phyloP scores from a whole-genome alignment of 148 eudicot genomes.

The Vaccinium myrtillus region DNA sequence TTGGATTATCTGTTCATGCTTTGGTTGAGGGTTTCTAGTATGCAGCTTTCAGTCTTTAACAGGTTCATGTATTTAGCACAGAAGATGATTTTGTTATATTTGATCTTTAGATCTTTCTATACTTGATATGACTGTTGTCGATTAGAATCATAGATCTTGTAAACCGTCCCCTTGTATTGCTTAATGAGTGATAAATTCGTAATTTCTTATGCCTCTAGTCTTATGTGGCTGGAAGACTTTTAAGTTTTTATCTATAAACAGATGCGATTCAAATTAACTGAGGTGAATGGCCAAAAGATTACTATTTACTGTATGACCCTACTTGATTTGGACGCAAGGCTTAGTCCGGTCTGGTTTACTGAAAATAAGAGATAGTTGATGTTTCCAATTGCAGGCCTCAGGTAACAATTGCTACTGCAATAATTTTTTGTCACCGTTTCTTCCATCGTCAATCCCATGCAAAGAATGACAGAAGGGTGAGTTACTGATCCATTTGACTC shows the following conservation, averaged over 20 bases:
- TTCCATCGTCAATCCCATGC: constrained; percentile 78
- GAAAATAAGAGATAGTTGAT: constrained; percentile 10
- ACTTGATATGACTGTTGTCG: background rate
- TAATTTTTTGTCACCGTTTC: constrained; percentile 79
- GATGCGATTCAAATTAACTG: background rate
- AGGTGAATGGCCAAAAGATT: background rate
- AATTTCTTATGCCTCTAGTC: background rate
- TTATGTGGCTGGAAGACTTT: constrained; percentile 2
- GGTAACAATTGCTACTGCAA: constrained; percentile 82
- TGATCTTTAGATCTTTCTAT: background rate
- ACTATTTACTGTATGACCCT: background rate
- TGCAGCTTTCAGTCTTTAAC: background rate
- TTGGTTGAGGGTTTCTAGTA: constrained; percentile 6
- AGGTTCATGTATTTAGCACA: constrained; percentile 12
- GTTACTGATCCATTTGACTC: constrained; percentile 20
- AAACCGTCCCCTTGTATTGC: background rate
- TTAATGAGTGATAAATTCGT: background rate
- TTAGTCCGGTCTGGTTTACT: background rate
- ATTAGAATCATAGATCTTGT: background rate
- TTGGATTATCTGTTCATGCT: background rate
- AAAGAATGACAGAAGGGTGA: constrained; percentile 77
- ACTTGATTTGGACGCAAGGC: background rate
- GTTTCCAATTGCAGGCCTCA: constrained; percentile 60
- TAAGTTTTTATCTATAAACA: background rate
- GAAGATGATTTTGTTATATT: background rate